Conservation (phyloP, 495 filamentous ascomycete genomes). For the Oidiodendron maius region DNA sequence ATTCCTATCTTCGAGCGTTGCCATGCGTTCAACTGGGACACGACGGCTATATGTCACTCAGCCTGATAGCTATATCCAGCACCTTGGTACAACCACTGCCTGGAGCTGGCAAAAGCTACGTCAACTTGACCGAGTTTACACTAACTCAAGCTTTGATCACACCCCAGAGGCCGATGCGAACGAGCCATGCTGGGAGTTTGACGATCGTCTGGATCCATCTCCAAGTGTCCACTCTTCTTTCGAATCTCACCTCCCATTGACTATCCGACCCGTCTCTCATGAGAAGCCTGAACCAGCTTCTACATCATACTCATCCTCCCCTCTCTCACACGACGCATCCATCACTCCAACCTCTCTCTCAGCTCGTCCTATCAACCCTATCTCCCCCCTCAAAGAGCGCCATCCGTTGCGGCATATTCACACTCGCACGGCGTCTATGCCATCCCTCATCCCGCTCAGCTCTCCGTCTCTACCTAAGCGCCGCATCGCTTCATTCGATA, state of each 20-base stretch:
- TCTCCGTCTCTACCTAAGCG: constrained; percentile 15
- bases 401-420: constrained; percentile 32
- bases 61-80: constrained; percentile 57
- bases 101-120: constrained; percentile 60
- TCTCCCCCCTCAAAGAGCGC: constrained; percentile 31
- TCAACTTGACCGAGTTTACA: constrained; percentile 49
- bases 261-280: constrained; percentile 24
- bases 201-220: constrained; percentile 47
- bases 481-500: constrained; percentile 21
- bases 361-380: constrained; percentile 25
- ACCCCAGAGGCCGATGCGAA: constrained; percentile 52
- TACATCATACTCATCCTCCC: constrained; percentile 21
- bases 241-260: constrained; percentile 25
- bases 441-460: constrained; percentile 22
- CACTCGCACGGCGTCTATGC: constrained; percentile 43
- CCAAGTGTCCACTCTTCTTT: constrained; percentile 33
- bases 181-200: constrained; percentile 48
- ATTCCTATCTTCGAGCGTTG: constrained; percentile 55
- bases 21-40: constrained; percentile 54
- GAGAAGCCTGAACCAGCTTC: constrained; percentile 27
- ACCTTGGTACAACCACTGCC: constrained; percentile 30
- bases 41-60: constrained; percentile 61
- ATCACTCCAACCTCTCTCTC: constrained; percentile 22
- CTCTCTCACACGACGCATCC: constrained; percentile 17
- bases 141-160: constrained; percentile 34